Percentiles rank a stretch among this genome's conserved stretches.
Evolutionary conservation across 306 rosid genomes (phyloP).

Genomic region (Prosopis cineraria): DNA sequence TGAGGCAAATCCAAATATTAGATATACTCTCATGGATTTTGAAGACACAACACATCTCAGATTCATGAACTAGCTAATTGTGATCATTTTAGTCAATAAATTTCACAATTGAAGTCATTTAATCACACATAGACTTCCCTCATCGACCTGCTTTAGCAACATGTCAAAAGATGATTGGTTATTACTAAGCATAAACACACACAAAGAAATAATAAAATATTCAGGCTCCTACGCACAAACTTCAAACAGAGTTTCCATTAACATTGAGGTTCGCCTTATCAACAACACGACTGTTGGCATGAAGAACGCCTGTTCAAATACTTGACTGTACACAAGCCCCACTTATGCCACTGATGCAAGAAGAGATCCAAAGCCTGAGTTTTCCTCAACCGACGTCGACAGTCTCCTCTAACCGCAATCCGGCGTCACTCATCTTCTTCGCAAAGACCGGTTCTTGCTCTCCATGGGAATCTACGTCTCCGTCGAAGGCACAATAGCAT

Average conservation of each 20-base stretch:
- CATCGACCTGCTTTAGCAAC: background rate
- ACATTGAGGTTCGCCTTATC: constrained; percentile 48
- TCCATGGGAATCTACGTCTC: background rate
- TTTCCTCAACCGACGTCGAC: constrained; percentile 50
- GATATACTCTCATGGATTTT: background rate
- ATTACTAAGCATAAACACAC: background rate
- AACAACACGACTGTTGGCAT: constrained; percentile 65
- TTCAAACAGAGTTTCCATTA: background rate
- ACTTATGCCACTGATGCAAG: constrained; percentile 33
- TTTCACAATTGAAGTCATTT: background rate
- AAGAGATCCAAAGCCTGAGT: constrained; percentile 83
- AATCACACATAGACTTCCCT: background rate
- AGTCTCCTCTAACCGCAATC: constrained; percentile 40
- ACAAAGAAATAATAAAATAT: background rate
- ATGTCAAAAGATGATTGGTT: background rate
- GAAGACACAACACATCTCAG: constrained; percentile 11
- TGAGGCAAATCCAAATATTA: background rate
- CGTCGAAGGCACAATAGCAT: background rate
- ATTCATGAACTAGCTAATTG: constrained; percentile 14
- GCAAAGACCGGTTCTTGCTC: constrained; percentile 29
- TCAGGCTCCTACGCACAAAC: background rate
- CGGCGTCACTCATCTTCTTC: constrained; percentile 48
- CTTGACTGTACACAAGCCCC: constrained; percentile 69
- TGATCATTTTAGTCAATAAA: background rate
- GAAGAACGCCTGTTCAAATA: constrained; percentile 68